Evolutionary conservation across 345 rosid genomes (phyloP), one percentile per base, ranked within the genome.

Genomic region (Pistacia atlantica): DNA sequence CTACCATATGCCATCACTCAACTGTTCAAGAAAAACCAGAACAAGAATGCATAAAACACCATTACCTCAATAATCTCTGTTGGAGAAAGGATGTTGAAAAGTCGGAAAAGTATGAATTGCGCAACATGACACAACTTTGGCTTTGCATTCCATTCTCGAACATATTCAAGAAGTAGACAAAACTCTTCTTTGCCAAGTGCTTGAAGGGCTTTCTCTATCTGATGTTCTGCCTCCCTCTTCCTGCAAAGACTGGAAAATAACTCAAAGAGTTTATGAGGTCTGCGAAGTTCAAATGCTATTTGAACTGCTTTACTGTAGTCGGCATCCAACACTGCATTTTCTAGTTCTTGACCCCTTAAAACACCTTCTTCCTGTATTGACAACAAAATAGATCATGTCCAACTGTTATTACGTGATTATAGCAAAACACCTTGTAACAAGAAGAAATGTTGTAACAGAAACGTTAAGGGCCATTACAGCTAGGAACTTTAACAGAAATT

Each of bases 141-240:
- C 80, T 93, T 92, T 57, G 97, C 86, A 77, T 96, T 96, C 99
- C 99, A 96, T 80, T 96, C 97, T 73, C 98, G 88, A 71, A 87
- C 76, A 60, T 96, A 96, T 80, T 89, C 93, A 77, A 96, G 88
- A 73, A 96, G 98, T 66, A 74, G 83, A 57, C 73, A 84, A 25
- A 86, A 77, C 75, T 96, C 94, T 83, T 93, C 97, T 16, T 84
- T 83, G 48, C 86, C 88, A 73, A 96, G 90, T 70, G 86, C 85
- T 77, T 74, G 82, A 65, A 93, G 91, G 69, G 91, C 93, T 81
- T 88, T 90, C 75, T 80, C 86, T 57, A 92, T 84, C 55, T 85
- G 91, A 78, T 86, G 74, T 61, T 46, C 83, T 31, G 81, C 79
- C 54, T 87, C 97, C 73, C 81, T 80, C 80, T 86, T 90, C 84